Percentiles rank a stretch among this genome's conserved stretches.
phyloP scores from a whole-genome alignment of 805 yeast genomes.

The Lachancea sp. region DNA sequence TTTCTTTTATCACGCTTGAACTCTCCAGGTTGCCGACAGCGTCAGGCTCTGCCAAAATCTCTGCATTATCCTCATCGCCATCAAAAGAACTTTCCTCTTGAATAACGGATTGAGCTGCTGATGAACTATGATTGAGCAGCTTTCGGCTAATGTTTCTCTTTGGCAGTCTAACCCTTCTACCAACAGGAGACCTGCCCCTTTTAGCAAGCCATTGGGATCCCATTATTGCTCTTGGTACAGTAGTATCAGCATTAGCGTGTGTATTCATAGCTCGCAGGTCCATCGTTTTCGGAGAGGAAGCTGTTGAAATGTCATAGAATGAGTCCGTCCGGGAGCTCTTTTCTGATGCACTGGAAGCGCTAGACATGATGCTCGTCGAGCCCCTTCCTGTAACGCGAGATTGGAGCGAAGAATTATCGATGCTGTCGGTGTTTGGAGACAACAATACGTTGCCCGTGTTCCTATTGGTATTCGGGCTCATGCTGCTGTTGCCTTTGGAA shows the following conservation, averaged over 20 bases:
- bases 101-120: slow-evolving; percentile 26
- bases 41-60: neutral
- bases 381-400: slow-evolving; percentile 22
- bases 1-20: neutral
- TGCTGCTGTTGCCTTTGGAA: slow-evolving; percentile 17
- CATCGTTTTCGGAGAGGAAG: slow-evolving; percentile 23
- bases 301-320: slow-evolving; percentile 35
- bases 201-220: slow-evolving; percentile 14
- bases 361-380: slow-evolving; percentile 34
- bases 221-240: slow-evolving; percentile 8
- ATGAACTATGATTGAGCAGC: slow-evolving; percentile 14
- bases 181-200: slow-evolving; percentile 28
- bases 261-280: slow-evolving; percentile 17
- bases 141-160: slow-evolving; percentile 21
- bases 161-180: slow-evolving; percentile 10
- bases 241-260: slow-evolving; percentile 5
- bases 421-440: slow-evolving; percentile 2
- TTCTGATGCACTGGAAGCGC: slow-evolving; percentile 36
- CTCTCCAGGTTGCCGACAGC: neutral
- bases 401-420: slow-evolving; percentile 2
- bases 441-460: neutral
- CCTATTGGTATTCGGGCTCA: slow-evolving; percentile 20
- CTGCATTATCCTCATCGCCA: slow-evolving; percentile 16
- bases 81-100: slow-evolving; percentile 29
- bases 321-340: slow-evolving; percentile 37